Evolutionary conservation across 345 rosid genomes (phyloP).

Genomic region (Salix exigua): DNA sequence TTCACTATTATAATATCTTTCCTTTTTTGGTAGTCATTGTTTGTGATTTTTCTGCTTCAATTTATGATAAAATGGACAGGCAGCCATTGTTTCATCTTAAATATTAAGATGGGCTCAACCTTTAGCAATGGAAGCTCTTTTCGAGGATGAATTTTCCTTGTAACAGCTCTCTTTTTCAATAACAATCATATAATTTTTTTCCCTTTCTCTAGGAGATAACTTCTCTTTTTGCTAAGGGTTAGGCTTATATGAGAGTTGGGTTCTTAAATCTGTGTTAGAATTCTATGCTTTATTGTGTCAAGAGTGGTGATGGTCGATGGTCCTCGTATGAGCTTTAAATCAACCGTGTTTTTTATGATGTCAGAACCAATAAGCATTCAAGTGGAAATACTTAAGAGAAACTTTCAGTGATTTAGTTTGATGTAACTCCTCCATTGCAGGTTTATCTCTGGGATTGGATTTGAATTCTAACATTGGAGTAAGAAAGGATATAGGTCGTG

Average conservation of each 20-base stretch:
- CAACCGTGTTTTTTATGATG: background rate
- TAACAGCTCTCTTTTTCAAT: background rate
- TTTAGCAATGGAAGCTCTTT: background rate
- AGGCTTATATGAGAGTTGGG: background rate
- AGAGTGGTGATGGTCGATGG: background rate
- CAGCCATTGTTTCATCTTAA: background rate
- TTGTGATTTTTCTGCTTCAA: background rate
- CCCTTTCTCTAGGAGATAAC: background rate
- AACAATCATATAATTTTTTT: background rate
- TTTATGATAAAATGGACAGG: background rate
- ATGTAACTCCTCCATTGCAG: slow-evolving; percentile 34
- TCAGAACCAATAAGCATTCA: background rate
- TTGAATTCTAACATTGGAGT: slow-evolving; percentile 35
- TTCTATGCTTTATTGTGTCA: background rate
- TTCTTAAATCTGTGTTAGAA: background rate
- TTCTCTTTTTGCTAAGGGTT: background rate
- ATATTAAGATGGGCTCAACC: background rate
- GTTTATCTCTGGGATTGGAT: slow-evolving; percentile 58
- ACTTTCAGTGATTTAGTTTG: background rate
- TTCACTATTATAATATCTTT: background rate
- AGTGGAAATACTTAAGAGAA: background rate
- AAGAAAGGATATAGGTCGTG: slow-evolving; percentile 37
- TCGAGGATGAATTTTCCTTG: background rate
- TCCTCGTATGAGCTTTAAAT: background rate
- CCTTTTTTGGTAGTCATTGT: background rate